Base-by-base conservation (phyloP, 2,329 filamentous ascomycete species). In the Rhytidhysteron rufulum region DNA sequence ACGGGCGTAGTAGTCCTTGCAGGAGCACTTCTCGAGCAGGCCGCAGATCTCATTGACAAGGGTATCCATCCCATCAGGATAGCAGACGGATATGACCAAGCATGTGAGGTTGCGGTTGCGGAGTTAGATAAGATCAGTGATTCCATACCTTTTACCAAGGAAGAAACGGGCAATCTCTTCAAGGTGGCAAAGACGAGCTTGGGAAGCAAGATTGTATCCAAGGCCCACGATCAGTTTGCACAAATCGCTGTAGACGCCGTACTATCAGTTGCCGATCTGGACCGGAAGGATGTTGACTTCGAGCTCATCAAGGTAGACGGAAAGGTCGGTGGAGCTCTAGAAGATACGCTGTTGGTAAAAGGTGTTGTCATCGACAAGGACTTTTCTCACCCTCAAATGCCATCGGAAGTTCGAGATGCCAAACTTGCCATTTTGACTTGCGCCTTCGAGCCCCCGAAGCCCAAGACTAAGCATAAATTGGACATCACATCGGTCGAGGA, bases 331-430 rank as follows among this genome's bases (percentile, higher is more conserved):
- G 93, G 94, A 44, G 72, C 91, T 20, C 78, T 98, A 15, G 91
- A 97, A 69, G 93, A 98, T 68, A 87, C 90, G 5, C 72, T 97
- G 21, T 82, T 98, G 31, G 91, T 98, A 55, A 94, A 97, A 73
- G 93, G 93, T 66, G 93, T 98, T 51, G 95, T 98, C 66, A 80
- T 98, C 67, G 93, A 98, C 80, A 98, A 98, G 76, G 94, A 98
- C 73, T 98, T 98, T 69, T 97, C 93, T 25, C 93, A 98, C 68
- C 93, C 93, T 10, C 93, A 98, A 73, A 98, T 98, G 93, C 93
- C 93, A 9, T 87, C 86, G 37, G 89, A 96, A 70, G 91, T 98
- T 50, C 80, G 77, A 57, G 89, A 98, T 69, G 94, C 93, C 62
- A 97, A 96, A 76, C 83, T 98, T 61, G 93, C 93, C 54, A 98